These are phyloP conservation scores for Glaciozyma martinii DNA, from an alignment of 768 basidiomycete genomes.

Conservation along the genomic window DNA sequence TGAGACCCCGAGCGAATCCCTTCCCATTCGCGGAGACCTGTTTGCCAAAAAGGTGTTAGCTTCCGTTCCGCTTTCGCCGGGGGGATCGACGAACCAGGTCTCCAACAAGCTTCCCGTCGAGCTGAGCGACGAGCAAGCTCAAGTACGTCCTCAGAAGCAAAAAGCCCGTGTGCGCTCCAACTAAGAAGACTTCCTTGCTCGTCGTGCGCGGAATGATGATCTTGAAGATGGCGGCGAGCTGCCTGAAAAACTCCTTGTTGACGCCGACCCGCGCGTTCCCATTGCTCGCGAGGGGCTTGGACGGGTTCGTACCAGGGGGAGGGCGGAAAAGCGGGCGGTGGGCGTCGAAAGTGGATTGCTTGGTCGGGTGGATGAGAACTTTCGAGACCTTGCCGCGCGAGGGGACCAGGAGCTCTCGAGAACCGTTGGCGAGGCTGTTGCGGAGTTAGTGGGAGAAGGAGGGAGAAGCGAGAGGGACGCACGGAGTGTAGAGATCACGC, in stretches of 20 bases:
- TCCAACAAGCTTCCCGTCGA: conserved; percentile 82
- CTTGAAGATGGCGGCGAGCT: conserved; percentile 30
- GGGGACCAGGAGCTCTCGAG: conserved; percentile 32
- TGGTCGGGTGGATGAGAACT: conserved; percentile 32
- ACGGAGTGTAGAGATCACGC: conserved; percentile 30
- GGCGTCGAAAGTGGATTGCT: conserved; percentile 24
- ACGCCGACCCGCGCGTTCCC: conserved; percentile 22
- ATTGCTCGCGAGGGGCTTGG: background rate
- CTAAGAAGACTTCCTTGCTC: conserved; percentile 60
- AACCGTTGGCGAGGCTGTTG: conserved; percentile 22
- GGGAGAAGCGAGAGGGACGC: background rate
- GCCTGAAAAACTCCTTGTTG: conserved; percentile 35
- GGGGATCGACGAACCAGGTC: conserved; percentile 53
- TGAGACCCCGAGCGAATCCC: conserved; percentile 73
- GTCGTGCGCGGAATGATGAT: conserved; percentile 31
- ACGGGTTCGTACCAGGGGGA: background rate
- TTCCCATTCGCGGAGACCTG: conserved; percentile 70
- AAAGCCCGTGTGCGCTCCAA: conserved; percentile 72
- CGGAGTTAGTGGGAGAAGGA: background rate
- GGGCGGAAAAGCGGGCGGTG: conserved; percentile 29
- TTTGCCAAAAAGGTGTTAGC: background rate
- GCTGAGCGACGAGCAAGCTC: conserved; percentile 72
- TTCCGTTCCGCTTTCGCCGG: background rate
- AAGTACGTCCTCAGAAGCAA: conserved; percentile 76
- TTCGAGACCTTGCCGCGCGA: conserved; percentile 25